These are phyloP conservation scores for Jasminum sambac DNA, from an alignment of 257 asterid species.

Conservation along the genomic window DNA sequence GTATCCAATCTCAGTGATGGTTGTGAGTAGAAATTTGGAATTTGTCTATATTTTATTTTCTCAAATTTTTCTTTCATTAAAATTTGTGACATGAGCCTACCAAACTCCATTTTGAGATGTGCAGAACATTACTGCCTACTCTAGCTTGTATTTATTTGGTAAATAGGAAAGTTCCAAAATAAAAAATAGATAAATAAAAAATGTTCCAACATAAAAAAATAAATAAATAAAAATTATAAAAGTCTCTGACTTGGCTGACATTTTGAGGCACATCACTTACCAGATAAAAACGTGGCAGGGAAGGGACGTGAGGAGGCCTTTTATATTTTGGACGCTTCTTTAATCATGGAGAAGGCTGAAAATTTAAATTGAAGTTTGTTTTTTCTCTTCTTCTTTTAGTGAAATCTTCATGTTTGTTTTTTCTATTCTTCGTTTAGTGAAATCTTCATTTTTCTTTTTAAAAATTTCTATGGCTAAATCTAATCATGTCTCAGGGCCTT, in stretches of 20 bases:
- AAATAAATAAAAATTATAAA: too few relatives aligned
- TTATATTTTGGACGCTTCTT: constrained; percentile 5
- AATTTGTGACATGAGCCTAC: background rate
- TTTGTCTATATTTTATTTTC: background rate
- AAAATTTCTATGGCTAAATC: constrained; percentile 1
- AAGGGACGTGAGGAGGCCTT: constrained; percentile 12
- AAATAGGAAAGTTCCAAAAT: constrained; percentile 19
- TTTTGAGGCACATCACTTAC: background rate
- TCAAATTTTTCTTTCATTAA: background rate
- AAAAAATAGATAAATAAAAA: constrained; percentile 10
- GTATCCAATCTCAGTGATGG: constrained; percentile 31
- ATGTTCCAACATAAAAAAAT: constrained; percentile 14
- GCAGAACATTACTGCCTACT: background rate
- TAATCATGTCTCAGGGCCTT: constrained; percentile 66
- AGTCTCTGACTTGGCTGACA: constrained; percentile 12
- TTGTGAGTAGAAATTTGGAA: background rate
- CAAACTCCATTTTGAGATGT: background rate
- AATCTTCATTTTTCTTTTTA: background rate
- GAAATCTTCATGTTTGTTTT: background rate
- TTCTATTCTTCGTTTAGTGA: background rate
- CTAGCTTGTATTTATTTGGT: constrained; percentile 11
- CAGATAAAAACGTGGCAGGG: background rate
- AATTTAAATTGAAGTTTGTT: background rate
- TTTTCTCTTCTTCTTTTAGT: background rate
- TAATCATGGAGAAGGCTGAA: background rate